Conservation (phyloP, 2,329 filamentous ascomycete species). For the Ophiosphaerella narmari region DNA sequence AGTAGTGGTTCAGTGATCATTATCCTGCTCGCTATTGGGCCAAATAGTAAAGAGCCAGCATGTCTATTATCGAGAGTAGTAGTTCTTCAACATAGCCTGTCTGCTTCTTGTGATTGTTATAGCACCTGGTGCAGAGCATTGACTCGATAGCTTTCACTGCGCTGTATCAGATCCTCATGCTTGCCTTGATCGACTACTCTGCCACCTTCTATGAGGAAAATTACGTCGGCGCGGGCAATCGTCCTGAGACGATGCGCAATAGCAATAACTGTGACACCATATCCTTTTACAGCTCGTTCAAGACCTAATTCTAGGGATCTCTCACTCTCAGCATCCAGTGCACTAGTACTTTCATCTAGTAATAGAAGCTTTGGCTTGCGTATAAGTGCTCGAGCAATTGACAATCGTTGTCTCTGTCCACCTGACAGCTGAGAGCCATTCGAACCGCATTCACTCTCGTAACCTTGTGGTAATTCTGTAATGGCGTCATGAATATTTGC, state of each 20-base stretch:
- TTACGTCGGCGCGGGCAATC: slow-evolving; percentile 49
- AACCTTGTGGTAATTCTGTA: slow-evolving; percentile 64
- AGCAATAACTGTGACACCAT: slow-evolving; percentile 49
- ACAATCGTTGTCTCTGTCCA: slow-evolving; percentile 50
- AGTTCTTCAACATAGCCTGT: no score
- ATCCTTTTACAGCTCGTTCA: slow-evolving; percentile 42
- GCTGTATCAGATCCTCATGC: slow-evolving; percentile 55
- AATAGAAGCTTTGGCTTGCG: slow-evolving; percentile 49
- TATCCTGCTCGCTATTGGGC: no score
- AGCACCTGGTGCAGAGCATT: slow-evolving; percentile 57
- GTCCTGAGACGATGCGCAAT: slow-evolving; percentile 52
- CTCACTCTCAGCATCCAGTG: slow-evolving; percentile 50
- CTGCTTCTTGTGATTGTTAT: slow-evolving; percentile 20
- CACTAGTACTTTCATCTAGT: slow-evolving; percentile 51
- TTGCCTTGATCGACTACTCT: slow-evolving; percentile 54
- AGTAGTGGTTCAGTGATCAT: no score
- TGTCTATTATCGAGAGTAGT: no score
- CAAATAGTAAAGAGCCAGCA: no score
- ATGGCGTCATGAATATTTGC: slow-evolving; percentile 75
- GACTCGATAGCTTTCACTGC: slow-evolving; percentile 55
- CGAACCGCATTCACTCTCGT: slow-evolving; percentile 60
- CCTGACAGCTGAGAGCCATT: slow-evolving; percentile 50
- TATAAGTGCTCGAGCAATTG: slow-evolving; percentile 51
- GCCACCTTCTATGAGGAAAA: slow-evolving; percentile 56
- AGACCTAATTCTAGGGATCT: slow-evolving; percentile 47